These are phyloP conservation scores for Mucor sp. DNA, from an alignment of 371 early-diverging fungal species.

Conservation along the genomic window DNA sequence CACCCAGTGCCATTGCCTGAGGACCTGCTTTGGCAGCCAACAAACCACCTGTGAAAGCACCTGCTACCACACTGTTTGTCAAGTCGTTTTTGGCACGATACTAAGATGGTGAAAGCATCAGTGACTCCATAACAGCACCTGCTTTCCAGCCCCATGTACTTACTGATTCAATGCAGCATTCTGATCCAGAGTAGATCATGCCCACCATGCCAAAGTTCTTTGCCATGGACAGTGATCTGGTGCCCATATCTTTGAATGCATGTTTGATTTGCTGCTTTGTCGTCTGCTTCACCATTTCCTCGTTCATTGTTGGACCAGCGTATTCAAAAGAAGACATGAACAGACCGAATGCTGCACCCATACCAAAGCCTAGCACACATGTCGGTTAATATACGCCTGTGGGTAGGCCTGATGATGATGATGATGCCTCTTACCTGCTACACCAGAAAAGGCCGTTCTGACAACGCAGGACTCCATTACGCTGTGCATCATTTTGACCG, in stretches of 20 bases:
- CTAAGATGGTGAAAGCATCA: slow-evolving; percentile 30
- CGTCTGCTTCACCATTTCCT: slow-evolving; percentile 64
- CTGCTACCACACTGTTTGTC: slow-evolving; percentile 86
- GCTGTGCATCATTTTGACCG: slow-evolving; percentile 47
- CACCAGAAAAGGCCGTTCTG: slow-evolving; percentile 76
- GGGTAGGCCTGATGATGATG: no score
- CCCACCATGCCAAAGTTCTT: slow-evolving; percentile 94
- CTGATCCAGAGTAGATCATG: slow-evolving; percentile 88
- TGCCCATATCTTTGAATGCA: slow-evolving; percentile 89
- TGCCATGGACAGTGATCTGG: slow-evolving; percentile 77
- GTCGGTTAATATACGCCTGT: background rate
- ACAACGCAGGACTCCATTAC: slow-evolving; percentile 76
- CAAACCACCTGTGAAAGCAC: slow-evolving; percentile 92
- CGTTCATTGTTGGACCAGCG: slow-evolving; percentile 59
- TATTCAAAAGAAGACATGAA: slow-evolving; percentile 91
- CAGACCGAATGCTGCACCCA: slow-evolving; percentile 92
- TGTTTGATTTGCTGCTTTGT: slow-evolving; percentile 79
- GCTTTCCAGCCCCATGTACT: slow-evolving; percentile 14
- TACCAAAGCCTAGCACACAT: slow-evolving; percentile 70
- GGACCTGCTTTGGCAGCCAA: slow-evolving; percentile 84
- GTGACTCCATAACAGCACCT: background rate
- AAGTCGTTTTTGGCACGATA: slow-evolving; percentile 96
- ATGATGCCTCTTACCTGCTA: slow-evolving; percentile 76
- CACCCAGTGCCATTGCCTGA: slow-evolving; percentile 79
- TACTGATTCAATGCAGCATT: slow-evolving; percentile 94